Conservation (phyloP, 106 monocot genomes). For the Platanthera guangdongensis region DNA sequence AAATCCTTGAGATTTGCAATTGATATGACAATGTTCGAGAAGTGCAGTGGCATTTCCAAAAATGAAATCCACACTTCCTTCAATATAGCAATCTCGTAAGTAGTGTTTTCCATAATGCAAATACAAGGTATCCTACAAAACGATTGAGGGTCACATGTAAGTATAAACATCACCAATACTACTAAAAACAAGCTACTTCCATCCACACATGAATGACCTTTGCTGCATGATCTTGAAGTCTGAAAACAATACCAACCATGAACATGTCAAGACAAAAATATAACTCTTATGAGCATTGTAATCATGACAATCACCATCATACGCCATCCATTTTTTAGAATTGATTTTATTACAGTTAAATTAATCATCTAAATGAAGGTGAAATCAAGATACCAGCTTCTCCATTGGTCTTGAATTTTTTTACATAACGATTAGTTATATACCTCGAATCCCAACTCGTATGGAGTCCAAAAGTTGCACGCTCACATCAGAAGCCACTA, state of each 20-base stretch:
- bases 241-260: not conserved
- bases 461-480: too few relatives aligned
- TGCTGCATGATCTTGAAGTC: not conserved
- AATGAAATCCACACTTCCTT: slow-evolving; percentile 92
- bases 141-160: not conserved
- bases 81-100: slow-evolving; percentile 85
- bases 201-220: not conserved
- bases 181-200: not conserved
- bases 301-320: not conserved
- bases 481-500: too few relatives aligned
- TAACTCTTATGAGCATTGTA: not conserved
- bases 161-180: not conserved
- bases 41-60: slow-evolving; percentile 95
- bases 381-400: not conserved
- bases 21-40: slow-evolving; percentile 87
- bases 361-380: not conserved
- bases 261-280: not conserved
- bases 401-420: not conserved
- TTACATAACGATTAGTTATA: not conserved
- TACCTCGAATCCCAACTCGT: too few relatives aligned
- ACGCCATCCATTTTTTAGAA: not conserved
- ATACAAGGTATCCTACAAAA: slow-evolving; percentile 86
- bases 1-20: slow-evolving; percentile 86
- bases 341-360: not conserved
- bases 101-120: slow-evolving; percentile 92